Base-by-base conservation (phyloP, 2,329 filamentous ascomycete genomes). In the Diaporthe eres region DNA sequence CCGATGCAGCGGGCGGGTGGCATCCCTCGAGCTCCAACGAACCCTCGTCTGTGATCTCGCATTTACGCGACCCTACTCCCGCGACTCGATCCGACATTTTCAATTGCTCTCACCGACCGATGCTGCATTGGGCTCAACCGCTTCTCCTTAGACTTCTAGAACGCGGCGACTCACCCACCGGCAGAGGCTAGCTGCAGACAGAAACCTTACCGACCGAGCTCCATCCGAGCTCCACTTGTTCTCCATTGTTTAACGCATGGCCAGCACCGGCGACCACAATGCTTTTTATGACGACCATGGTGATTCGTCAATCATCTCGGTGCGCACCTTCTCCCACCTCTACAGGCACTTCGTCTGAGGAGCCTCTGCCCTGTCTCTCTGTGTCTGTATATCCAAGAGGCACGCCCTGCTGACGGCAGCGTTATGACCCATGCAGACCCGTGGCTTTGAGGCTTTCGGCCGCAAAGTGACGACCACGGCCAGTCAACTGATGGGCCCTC, bases 381-480 rank as follows among this genome's bases (percentile, higher is more conserved):
- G 60, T 74, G 61, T 34, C 73, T 44, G 37, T 51, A 53, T 15
- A 70, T 15, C 42, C 75, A 74, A 72, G 65, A 47, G 72, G 49
- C 51, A 51, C 55, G 71, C 72, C 61, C 71, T 61, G 72, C 76
- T 77, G 65, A 77, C 70, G 25, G 34, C 39, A 67, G 57, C 71
- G 55, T 75, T 72, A 71, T 55, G 57, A 71, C 58, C 74, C 53
- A 77, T 78, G 70, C 81, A 98, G 95, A 92, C 95, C 74, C 94
- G 95, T 81, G 94, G 97, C 78, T 88, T 98, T 80, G 96, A 98
- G 86, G 94, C 95, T 74, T 98, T 99, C 85, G 92, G 95, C 79
- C 93, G 96, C 82, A 99, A 98, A 86, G 95, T 98, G 78, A 97
- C 96, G 42, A 95, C 95, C 39, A 98, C 97, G 28, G 97, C 97